Conservation (phyloP, 2,329 filamentous ascomycete genomes). For the Huntiella bhutanensis region DNA sequence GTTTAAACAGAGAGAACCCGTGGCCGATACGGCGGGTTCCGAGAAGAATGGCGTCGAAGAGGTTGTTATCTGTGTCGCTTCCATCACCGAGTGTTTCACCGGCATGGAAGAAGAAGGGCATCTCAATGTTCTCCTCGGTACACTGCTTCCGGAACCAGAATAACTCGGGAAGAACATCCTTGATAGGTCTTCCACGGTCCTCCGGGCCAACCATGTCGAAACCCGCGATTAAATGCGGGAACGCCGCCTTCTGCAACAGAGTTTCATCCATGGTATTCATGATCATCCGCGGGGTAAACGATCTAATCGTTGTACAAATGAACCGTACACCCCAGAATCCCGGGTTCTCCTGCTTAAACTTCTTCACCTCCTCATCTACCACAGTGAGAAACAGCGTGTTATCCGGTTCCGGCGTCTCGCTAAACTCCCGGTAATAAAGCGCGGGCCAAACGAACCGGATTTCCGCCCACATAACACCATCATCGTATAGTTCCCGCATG, state of each 20-base stretch:
- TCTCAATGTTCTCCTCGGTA: slow-evolving; percentile 53
- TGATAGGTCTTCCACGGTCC: slow-evolving; percentile 55
- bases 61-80: slow-evolving; percentile 54
- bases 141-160: slow-evolving; percentile 91
- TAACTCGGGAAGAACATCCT: slow-evolving; percentile 61
- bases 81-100: slow-evolving; percentile 69
- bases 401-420: slow-evolving; percentile 46
- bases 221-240: slow-evolving; percentile 63
- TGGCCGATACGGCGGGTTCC: slow-evolving; percentile 81
- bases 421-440: slow-evolving; percentile 45
- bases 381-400: slow-evolving; percentile 52
- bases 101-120: slow-evolving; percentile 93
- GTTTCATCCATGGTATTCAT: slow-evolving; percentile 74
- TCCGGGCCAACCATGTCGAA: slow-evolving; percentile 86
- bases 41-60: slow-evolving; percentile 76
- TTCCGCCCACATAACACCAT: slow-evolving; percentile 75
- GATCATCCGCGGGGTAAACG: slow-evolving; percentile 42
- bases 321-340: slow-evolving; percentile 69
- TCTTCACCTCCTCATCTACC: slow-evolving; percentile 58
- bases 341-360: slow-evolving; percentile 51
- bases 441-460: slow-evolving; percentile 56
- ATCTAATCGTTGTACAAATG: slow-evolving; percentile 66
- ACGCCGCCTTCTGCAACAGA: slow-evolving; percentile 60
- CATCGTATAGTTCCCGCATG: slow-evolving; percentile 51
- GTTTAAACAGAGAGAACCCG: slow-evolving; percentile 74